These are phyloP conservation scores for Hebeloma cylindrosporum DNA, from an alignment of 768 basidiomycete genomes.

Conservation along the genomic window DNA sequence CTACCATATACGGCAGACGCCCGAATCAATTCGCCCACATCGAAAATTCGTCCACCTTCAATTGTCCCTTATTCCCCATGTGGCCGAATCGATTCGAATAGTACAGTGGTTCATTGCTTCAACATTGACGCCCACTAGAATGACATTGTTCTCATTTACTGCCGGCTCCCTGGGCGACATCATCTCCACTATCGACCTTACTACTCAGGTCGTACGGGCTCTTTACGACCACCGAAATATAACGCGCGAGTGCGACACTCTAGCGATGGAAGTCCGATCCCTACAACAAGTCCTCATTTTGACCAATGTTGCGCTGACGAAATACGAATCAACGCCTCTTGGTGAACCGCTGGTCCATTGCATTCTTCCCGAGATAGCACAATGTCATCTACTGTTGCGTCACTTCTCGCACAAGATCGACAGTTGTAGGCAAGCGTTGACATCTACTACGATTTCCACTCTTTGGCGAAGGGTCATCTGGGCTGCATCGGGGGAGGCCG, in stretches of 20 bases:
- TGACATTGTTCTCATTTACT: slow-evolving; percentile 4
- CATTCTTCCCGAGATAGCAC: slow-evolving; percentile 1
- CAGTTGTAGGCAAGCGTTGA: neutral
- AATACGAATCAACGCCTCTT: neutral
- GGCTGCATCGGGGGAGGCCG: neutral
- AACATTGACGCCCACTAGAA: too few relatives aligned
- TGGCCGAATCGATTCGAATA: too few relatives aligned
- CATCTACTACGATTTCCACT: neutral
- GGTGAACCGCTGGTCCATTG: neutral
- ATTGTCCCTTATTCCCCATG: too few relatives aligned
- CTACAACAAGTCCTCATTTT: neutral
- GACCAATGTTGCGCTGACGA: neutral
- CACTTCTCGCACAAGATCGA: neutral
- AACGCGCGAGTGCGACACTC: slow-evolving; percentile 1
- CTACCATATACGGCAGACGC: too few relatives aligned
- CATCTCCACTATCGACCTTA: neutral
- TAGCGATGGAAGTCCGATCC: neutral
- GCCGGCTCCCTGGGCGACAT: slow-evolving; percentile 7
- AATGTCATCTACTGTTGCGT: neutral
- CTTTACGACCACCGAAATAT: slow-evolving; percentile 3
- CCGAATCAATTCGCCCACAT: too few relatives aligned
- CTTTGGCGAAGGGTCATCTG: slow-evolving; percentile 2
- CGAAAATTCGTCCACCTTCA: too few relatives aligned
- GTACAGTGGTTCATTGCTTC: too few relatives aligned
- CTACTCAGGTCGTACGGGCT: neutral